Conservation (phyloP, 208 protist genomes). For the Leishmania turanica region DNA sequence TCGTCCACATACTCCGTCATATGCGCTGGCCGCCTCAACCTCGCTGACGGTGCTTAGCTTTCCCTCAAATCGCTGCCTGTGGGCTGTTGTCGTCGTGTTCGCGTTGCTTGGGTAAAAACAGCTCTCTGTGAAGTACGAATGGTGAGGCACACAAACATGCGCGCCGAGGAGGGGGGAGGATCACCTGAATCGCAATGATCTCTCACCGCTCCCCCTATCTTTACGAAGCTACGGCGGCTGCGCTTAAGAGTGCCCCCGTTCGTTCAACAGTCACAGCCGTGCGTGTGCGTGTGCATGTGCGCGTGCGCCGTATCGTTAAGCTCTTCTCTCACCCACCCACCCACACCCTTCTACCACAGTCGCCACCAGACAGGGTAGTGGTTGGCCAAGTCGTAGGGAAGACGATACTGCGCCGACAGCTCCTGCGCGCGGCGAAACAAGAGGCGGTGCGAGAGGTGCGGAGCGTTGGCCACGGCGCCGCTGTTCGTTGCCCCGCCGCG, state of each 20-base stretch:
- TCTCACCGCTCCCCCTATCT: neutral
- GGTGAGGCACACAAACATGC: neutral
- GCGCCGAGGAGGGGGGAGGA: neutral
- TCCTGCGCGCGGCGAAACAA: conserved; percentile 61
- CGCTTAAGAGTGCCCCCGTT: neutral
- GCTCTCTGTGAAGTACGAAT: neutral
- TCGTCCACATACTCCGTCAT: neutral
- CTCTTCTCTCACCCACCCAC: neutral
- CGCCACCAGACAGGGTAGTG: conserved; percentile 87
- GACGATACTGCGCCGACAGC: conserved; percentile 52
- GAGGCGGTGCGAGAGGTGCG: conserved; percentile 55
- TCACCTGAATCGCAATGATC: neutral
- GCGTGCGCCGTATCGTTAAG: neutral
- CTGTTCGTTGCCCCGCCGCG: conserved; percentile 27
- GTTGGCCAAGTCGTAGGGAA: conserved; percentile 72
- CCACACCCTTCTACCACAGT: conserved; percentile 44
- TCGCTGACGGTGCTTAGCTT: neutral
- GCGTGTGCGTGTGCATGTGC: neutral
- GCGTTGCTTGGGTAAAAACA: neutral
- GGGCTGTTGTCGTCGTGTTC: neutral
- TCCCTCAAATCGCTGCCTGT: neutral
- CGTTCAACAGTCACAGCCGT: neutral
- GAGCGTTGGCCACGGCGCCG: conserved; percentile 9
- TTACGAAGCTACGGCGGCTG: neutral
- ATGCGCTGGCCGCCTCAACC: neutral